phyloP scores from a whole-genome alignment of 768 basidiomycete species.

The Leucogyrophana mollusca region DNA sequence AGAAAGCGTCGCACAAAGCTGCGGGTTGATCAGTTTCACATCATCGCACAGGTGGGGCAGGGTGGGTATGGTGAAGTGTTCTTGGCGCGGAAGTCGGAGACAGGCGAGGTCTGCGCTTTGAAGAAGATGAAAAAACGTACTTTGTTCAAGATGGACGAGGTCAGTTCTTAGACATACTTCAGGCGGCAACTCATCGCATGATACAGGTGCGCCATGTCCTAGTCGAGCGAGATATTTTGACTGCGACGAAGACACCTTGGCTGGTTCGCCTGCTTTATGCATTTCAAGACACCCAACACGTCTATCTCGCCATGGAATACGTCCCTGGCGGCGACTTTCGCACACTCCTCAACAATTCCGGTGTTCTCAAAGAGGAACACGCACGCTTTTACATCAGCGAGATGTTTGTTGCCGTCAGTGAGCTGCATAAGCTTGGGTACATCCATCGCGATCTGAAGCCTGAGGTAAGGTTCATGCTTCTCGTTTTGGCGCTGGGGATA shows the following conservation, averaged over 20 bases:
- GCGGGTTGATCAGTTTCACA: conserved; percentile 92
- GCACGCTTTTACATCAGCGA: conserved; percentile 96
- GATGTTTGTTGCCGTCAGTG: conserved; percentile 94
- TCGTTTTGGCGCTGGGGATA: background rate
- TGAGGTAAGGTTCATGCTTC: conserved; percentile 57
- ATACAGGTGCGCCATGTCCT: conserved; percentile 91
- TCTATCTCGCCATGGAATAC: conserved; percentile 99
- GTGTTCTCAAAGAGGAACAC: conserved; percentile 95
- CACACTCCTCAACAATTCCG: conserved; percentile 95
- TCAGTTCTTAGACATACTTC: conserved; percentile 26
- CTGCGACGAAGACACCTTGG: conserved; percentile 97
- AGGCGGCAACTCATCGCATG: background rate
- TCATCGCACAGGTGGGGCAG: conserved; percentile 98
- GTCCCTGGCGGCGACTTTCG: conserved; percentile 98
- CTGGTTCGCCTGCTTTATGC: conserved; percentile 92
- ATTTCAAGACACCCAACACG: conserved; percentile 88
- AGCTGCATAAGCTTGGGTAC: conserved; percentile 96
- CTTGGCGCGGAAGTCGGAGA: conserved; percentile 91
- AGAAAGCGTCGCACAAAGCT: conserved; percentile 91
- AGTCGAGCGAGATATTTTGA: conserved; percentile 96
- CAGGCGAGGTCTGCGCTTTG: conserved; percentile 93
- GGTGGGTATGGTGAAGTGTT: conserved; percentile 99
- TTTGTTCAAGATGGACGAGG: conserved; percentile 98
- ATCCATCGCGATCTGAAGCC: conserved; percentile 98
- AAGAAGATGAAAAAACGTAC: conserved; percentile 98